Conservation (phyloP, 2,329 filamentous ascomycete species). For the Xylariaceae sp. region DNA sequence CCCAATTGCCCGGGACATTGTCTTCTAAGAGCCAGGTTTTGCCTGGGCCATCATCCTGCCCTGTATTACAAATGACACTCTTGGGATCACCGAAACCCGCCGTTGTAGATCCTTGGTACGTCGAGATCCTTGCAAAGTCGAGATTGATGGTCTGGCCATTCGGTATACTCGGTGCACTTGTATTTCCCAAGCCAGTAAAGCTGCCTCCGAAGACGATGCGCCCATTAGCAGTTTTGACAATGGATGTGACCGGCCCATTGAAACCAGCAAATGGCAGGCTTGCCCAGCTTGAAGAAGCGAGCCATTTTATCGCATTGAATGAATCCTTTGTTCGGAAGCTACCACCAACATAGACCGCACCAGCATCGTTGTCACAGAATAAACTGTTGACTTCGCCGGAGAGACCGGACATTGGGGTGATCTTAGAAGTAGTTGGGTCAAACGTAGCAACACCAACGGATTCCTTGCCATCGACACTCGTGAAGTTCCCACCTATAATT, state of each 20-base stretch:
- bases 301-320: slow-evolving; percentile 86
- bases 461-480: slow-evolving; percentile 72
- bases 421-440: slow-evolving; percentile 64
- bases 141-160: slow-evolving; percentile 82
- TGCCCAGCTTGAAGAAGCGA: slow-evolving; percentile 62
- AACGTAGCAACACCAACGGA: slow-evolving; percentile 78
- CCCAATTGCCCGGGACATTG: slow-evolving; percentile 73
- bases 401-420: slow-evolving; percentile 75
- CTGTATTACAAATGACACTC: slow-evolving; percentile 78
- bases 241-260: slow-evolving; percentile 86
- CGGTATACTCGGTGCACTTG: slow-evolving; percentile 60
- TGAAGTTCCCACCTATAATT: slow-evolving; percentile 92
- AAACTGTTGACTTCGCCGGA: slow-evolving; percentile 78
- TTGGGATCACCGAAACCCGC: slow-evolving; percentile 68
- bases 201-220: slow-evolving; percentile 89
- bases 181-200: slow-evolving; percentile 85
- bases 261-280: slow-evolving; percentile 89
- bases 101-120: slow-evolving; percentile 57
- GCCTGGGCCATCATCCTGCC: slow-evolving; percentile 62
- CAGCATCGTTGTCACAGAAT: slow-evolving; percentile 71
- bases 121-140: slow-evolving; percentile 67
- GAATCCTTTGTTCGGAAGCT: slow-evolving; percentile 76
- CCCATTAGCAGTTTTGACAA: slow-evolving; percentile 72
- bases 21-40: slow-evolving; percentile 80
- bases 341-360: slow-evolving; percentile 87